phyloP scores from a whole-genome alignment of 768 basidiomycete genomes.

The Leucosporidium creatinivorum region DNA sequence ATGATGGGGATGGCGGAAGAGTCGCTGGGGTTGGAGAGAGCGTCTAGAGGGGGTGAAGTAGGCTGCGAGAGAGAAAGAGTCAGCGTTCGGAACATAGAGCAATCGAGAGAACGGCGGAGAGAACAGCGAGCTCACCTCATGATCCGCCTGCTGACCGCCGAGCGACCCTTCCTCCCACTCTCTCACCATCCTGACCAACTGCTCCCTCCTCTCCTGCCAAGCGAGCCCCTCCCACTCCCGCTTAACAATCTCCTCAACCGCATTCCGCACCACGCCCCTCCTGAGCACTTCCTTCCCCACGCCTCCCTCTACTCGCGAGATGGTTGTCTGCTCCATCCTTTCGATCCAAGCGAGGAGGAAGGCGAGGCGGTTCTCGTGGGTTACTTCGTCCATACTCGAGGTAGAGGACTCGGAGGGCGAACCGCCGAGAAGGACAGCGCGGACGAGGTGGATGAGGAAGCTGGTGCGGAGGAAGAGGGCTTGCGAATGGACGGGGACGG shows the following conservation, averaged over 20 bases:
- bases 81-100: no score
- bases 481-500: neutral
- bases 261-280: neutral
- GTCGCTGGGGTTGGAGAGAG: no score
- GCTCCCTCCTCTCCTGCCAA: neutral
- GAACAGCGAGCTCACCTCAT: no score
- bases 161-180: neutral
- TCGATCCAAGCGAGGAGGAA: no score
- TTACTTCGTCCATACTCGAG: no score
- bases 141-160: no score
- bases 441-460: conserved; percentile 1
- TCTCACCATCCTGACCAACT: neutral
- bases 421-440: neutral
- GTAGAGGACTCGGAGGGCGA: neutral
- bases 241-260: neutral
- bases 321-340: no score
- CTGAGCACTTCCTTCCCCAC: neutral
- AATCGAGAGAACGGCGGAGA: no score
- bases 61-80: no score
- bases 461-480: neutral
- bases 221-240: neutral
- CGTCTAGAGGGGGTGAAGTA: no score
- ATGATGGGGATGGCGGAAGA: no score
- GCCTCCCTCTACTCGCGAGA: neutral
- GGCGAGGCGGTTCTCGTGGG: no score